A percentile compares a stretch with the other conserved stretches of the same genome.
Conservation (phyloP, 139 green algal species). For the Asterochloris erici region DNA sequence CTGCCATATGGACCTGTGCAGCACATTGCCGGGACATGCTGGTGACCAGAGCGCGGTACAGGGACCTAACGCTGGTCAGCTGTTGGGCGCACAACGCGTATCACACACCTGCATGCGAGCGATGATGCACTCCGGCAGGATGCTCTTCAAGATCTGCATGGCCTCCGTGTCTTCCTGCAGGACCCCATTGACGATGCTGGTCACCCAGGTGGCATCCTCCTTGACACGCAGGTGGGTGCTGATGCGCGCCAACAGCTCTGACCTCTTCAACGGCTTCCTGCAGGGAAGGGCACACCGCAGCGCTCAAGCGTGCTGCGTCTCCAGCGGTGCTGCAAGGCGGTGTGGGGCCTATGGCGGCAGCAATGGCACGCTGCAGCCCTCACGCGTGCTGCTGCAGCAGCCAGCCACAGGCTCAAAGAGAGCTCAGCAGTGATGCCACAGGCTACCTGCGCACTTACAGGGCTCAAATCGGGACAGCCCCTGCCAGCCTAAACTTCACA, state of each 20-base stretch:
- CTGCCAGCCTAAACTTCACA: background rate
- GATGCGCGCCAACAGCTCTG: slow-evolving; percentile 54
- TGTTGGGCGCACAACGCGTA: background rate
- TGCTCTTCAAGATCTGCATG: slow-evolving; percentile 55
- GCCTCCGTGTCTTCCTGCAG: slow-evolving; percentile 25
- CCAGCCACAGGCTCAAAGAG: too few relatives aligned
- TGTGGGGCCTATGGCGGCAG: background rate
- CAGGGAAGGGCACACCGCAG: background rate
- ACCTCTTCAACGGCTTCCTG: slow-evolving; percentile 49
- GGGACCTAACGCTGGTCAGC: background rate
- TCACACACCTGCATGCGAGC: slow-evolving; percentile 36
- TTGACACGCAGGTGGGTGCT: slow-evolving; percentile 47
- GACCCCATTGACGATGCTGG: slow-evolving; percentile 26
- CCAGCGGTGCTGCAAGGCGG: background rate
- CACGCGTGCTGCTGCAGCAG: too few relatives aligned
- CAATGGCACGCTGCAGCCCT: background rate
- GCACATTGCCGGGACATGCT: background rate
- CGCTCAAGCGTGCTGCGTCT: too few relatives aligned
- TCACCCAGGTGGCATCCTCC: slow-evolving; percentile 40
- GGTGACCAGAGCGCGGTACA: background rate
- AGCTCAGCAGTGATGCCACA: background rate
- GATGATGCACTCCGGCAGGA: slow-evolving; percentile 52
- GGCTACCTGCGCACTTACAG: background rate
- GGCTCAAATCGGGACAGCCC: too few relatives aligned
- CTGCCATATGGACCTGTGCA: too few relatives aligned